Conservation (phyloP, 1,139 yeast species). For the Zygoascus meyerae region DNA sequence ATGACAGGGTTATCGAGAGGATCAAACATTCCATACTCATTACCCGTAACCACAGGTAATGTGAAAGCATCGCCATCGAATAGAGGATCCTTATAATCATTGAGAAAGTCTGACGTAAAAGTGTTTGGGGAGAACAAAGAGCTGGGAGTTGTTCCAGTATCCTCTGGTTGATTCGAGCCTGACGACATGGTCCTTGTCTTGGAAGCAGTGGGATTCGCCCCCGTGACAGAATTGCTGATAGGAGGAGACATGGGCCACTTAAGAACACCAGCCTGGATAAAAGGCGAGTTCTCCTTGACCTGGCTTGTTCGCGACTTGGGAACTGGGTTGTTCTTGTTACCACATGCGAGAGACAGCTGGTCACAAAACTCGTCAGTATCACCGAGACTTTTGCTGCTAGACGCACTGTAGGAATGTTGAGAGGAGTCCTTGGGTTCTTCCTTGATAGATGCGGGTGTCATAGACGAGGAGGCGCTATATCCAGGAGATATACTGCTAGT, state of each 20-base stretch:
- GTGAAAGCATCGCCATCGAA: constrained; percentile 30
- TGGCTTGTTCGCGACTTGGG: constrained; percentile 40
- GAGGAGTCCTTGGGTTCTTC: neutral
- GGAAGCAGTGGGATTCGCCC: neutral
- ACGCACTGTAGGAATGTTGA: neutral
- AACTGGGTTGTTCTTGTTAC: constrained; percentile 53
- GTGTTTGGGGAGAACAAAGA: constrained; percentile 22
- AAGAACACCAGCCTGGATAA: constrained; percentile 19
- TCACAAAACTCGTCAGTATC: constrained; percentile 56
- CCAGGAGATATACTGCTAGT: constrained; percentile 1
- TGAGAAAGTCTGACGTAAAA: constrained; percentile 31
- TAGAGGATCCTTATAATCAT: constrained; percentile 33
- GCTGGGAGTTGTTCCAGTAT: neutral
- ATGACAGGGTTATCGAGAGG: constrained; percentile 40
- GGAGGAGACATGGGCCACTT: constrained; percentile 19
- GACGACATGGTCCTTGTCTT: neutral
- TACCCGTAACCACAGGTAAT: constrained; percentile 35
- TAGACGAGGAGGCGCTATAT: constrained; percentile 1
- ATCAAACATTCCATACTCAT: constrained; percentile 67
- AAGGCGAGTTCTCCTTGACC: constrained; percentile 16
- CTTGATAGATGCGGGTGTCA: constrained; percentile 5
- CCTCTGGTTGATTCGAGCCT: neutral
- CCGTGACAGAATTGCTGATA: neutral
- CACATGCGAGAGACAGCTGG: constrained; percentile 75
- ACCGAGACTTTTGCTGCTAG: neutral